Evolutionary conservation across 371 early-diverging fungal species (phyloP), one percentile per base, ranked within the genome.

Genomic region (Homolaphlyctis polyrhiza): DNA sequence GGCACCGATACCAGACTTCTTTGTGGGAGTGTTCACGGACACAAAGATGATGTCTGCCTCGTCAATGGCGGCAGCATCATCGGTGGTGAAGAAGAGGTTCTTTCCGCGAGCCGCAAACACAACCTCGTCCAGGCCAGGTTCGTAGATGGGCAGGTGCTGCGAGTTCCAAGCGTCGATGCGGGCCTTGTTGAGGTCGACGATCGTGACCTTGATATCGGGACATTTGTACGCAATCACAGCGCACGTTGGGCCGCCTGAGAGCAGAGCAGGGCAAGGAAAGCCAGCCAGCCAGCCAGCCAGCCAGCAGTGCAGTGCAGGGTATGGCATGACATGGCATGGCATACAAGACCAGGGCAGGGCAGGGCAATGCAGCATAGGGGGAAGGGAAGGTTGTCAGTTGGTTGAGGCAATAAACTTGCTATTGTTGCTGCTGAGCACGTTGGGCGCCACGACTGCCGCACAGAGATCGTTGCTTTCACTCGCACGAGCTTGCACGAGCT

Each of bases 131-230:
- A 95, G 87, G 32, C 93, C 93, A 5, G 93, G 94, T 71, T 95
- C 95, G 68, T 88, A 95, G 69, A 95, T 91, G 47, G 95, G 95
- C 29, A 95, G 81, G 32, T 76, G 67, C 65, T 86, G 84, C 18
- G 91, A 89, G 76, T 95, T 95, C 95, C 95, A 95, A 27, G 90
- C 89, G 47, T 84, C 87, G 66, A 95, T 93, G 68, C 92, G 87
- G 58, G 69, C 71, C 49, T 83, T 78, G 77, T 87, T 87, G 66
- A 86, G 77, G 71, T 93, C 93, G 32, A 90, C 91, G 57, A 96
- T 93, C 43, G 93, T 93, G 50, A 96, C 93, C 71, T 89, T 83
- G 73, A 95, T 79, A 64, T 89, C 81, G 45, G 89, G 94, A 80
- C 95, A 94, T 71, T 90, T 90, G 72, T 76, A 82, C n/a, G 95